Evolutionary conservation across 805 yeast species (phyloP).

Genomic region (Maudiozyma saulgeensis): DNA sequence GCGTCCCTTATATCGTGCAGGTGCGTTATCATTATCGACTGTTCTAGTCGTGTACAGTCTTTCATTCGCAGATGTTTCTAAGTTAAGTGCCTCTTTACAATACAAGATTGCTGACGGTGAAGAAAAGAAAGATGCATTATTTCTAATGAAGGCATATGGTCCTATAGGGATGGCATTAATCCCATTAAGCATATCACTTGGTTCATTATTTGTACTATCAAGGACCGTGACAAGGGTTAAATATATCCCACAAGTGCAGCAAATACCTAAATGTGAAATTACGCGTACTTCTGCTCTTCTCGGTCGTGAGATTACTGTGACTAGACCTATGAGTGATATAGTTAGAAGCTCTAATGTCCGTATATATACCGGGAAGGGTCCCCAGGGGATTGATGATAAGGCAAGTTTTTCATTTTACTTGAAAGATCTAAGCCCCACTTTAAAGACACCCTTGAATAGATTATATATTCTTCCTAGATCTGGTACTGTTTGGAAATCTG

Average conservation of each 20-base stretch:
- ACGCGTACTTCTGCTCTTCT: constrained; percentile 17
- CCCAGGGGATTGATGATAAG: constrained; percentile 25
- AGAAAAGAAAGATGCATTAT: constrained; percentile 10
- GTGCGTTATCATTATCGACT: constrained; percentile 13
- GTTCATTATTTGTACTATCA: constrained; percentile 18
- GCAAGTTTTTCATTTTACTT: constrained; percentile 21
- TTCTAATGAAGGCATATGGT: constrained; percentile 13
- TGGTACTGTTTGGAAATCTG: constrained; percentile 22
- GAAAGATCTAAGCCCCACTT: constrained; percentile 9
- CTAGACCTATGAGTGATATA: constrained; percentile 11
- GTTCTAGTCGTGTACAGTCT: constrained; percentile 22
- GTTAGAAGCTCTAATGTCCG: constrained; percentile 12
- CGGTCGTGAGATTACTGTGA: constrained; percentile 10
- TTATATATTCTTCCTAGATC: constrained; percentile 23
- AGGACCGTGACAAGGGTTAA: constrained; percentile 21
- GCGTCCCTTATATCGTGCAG: constrained; percentile 4
- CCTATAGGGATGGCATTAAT: constrained; percentile 19
- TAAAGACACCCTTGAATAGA: constrained; percentile 13
- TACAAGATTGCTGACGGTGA: constrained; percentile 8
- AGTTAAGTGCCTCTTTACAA: constrained; percentile 11
- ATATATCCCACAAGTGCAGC: constrained; percentile 16
- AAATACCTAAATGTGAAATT: constrained; percentile 14
- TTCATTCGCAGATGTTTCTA: constrained; percentile 23
- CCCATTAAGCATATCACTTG: constrained; percentile 21
- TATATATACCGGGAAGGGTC: constrained; percentile 25